A percentile compares a stretch with the other conserved stretches of the same genome.
Conservation (phyloP, 257 asterid genomes). For the Solanum habrochaites region DNA sequence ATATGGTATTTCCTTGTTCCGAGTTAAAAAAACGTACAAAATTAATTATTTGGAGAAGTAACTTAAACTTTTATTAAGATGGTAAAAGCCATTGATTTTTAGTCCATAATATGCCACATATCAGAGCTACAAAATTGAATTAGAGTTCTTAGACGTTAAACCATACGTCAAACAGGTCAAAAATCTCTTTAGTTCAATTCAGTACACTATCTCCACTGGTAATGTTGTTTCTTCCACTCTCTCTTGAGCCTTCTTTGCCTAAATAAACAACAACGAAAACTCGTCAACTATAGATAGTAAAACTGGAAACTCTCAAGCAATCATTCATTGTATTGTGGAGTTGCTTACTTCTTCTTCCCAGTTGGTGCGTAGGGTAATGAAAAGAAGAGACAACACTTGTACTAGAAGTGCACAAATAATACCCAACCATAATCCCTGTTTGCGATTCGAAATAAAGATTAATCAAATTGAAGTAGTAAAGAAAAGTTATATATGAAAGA, state of each 20-base stretch:
- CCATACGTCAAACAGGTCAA: neutral
- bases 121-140: neutral
- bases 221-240: neutral
- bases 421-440: conserved; percentile 79
- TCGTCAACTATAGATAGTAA: neutral
- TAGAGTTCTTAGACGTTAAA: neutral
- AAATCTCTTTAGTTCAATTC: neutral
- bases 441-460: neutral
- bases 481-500: neutral
- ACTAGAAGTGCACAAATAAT: conserved; percentile 46
- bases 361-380: conserved; percentile 26
- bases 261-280: neutral
- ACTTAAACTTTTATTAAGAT: neutral
- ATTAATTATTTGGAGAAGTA: neutral
- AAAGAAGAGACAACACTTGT: conserved; percentile 43
- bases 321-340: neutral
- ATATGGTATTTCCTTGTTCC: neutral
- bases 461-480: neutral
- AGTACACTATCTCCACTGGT: neutral
- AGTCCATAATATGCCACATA: neutral
- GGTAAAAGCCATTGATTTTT: neutral
- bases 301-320: neutral
- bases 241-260: neutral
- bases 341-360: conserved; percentile 61
- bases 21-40: too few species aligned